These are phyloP conservation scores for Podaxis rugospora DNA, from an alignment of 768 basidiomycete genomes.

Conservation along the genomic window DNA sequence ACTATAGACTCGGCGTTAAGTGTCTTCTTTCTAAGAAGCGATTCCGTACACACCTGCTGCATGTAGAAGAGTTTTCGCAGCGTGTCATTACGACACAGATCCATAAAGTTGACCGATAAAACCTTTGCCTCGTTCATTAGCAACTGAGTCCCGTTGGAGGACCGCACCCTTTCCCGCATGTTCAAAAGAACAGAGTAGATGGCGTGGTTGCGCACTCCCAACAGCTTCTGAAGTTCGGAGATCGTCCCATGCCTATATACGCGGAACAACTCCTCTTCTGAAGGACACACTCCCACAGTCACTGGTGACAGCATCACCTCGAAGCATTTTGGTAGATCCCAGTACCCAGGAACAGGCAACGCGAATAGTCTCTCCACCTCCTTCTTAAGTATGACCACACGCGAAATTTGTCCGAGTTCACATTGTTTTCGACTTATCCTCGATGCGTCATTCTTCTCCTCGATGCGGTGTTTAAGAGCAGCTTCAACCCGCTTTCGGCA, in stretches of 20 bases:
- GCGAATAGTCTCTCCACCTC: conserved; percentile 42
- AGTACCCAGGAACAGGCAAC: conserved; percentile 43
- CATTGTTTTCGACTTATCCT: conserved; percentile 15
- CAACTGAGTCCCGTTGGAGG: conserved; percentile 21
- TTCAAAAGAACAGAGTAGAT: conserved; percentile 30
- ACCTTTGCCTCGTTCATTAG: conserved; percentile 40
- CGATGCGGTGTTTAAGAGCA: conserved; percentile 31
- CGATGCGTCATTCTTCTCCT: conserved; percentile 19
- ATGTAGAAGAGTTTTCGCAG: conserved; percentile 50
- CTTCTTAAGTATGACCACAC: conserved; percentile 39
- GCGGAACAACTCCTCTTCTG: conserved; percentile 35
- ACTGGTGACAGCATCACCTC: conserved; percentile 21
- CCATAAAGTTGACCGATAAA: conserved; percentile 39
- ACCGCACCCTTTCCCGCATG: conserved; percentile 25
- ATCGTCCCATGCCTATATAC: conserved; percentile 20
- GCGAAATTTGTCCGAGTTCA: conserved; percentile 40
- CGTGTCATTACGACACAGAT: conserved; percentile 37
- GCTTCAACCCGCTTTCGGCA: conserved; percentile 33
- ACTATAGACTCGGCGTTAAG: conserved; percentile 24
- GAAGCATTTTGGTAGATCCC: conserved; percentile 41
- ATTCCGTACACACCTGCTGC: conserved; percentile 36
- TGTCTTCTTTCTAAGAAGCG: background rate
- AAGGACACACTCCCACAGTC: conserved; percentile 23
- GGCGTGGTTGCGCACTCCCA: conserved; percentile 29
- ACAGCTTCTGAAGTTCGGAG: conserved; percentile 18